These are phyloP conservation scores for Fusarium algeriense DNA, from an alignment of 2,329 filamentous ascomycete genomes.

Conservation along the genomic window DNA sequence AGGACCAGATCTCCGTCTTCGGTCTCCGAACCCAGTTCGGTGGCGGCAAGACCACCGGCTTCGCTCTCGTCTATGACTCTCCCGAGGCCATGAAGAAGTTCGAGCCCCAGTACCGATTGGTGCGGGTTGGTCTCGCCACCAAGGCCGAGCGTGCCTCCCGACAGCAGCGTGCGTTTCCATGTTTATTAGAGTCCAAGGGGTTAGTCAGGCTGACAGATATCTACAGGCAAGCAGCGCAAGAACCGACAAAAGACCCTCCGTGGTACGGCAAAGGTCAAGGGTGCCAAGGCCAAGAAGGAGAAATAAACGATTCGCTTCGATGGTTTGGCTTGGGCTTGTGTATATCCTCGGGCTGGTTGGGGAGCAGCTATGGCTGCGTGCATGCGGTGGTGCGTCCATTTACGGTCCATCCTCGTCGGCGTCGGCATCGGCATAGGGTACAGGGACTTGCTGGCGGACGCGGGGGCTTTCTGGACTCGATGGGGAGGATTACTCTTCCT, in stretches of 20 bases:
- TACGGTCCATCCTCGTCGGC: conserved; percentile 39
- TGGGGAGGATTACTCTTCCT: conserved; percentile 47
- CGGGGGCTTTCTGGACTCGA: conserved; percentile 47
- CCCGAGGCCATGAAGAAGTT: conserved; percentile 99
- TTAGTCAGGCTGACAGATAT: conserved; percentile 20
- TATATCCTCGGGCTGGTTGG: conserved; percentile 50
- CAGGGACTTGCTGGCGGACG: conserved; percentile 47
- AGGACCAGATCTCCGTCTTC: conserved; percentile 98
- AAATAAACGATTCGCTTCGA: conserved; percentile 71
- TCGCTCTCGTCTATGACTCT: conserved; percentile 98
- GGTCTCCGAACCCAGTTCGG: conserved; percentile 98
- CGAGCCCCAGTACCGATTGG: conserved; percentile 97
- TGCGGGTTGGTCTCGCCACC: conserved; percentile 89
- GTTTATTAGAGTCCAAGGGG: not conserved
- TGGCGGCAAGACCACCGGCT: conserved; percentile 99
- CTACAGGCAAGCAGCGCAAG: conserved; percentile 99
- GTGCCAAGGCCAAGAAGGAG: conserved; percentile 93
- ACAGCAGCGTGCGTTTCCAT: conserved; percentile 91
- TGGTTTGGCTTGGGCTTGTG: conserved; percentile 49
- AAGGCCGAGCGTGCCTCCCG: conserved; percentile 98
- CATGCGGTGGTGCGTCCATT: conserved; percentile 47
- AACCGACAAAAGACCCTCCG: conserved; percentile 99
- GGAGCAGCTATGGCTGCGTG: conserved; percentile 47
- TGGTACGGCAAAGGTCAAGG: conserved; percentile 98
- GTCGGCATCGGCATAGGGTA: conserved; percentile 44